These are phyloP conservation scores for Biscogniauxia mediterranea DNA, from an alignment of 2,329 filamentous ascomycete species.

Conservation along the genomic window DNA sequence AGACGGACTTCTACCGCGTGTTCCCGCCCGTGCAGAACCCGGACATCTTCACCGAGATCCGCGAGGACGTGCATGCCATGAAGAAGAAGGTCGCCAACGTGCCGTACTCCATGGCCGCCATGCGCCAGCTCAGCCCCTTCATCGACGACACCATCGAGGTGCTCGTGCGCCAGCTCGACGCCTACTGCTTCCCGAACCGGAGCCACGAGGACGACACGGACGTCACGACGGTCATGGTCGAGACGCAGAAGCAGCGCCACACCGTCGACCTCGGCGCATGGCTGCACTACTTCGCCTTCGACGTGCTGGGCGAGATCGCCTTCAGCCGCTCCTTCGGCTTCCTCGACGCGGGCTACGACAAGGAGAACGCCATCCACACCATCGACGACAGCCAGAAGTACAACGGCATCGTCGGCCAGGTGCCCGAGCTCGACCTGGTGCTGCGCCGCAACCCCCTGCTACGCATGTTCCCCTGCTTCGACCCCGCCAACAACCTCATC, in stretches of 20 bases:
- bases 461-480: conserved; percentile 38
- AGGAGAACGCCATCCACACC: conserved; percentile 50
- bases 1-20: conserved; percentile 52
- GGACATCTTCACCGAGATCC: conserved; percentile 56
- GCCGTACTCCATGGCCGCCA: conserved; percentile 52
- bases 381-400: conserved; percentile 53
- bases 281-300: conserved; percentile 45
- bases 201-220: conserved; percentile 15
- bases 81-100: conserved; percentile 54
- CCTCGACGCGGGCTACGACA: conserved; percentile 47
- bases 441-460: conserved; percentile 50
- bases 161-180: conserved; percentile 42
- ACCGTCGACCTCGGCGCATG: conserved; percentile 47
- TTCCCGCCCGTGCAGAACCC: conserved; percentile 57
- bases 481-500: conserved; percentile 45
- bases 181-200: conserved; percentile 32
- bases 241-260: conserved; percentile 7
- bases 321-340: conserved; percentile 54
- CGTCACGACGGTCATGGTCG: conserved; percentile 1
- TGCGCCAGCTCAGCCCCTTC: conserved; percentile 50
- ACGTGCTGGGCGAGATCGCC: conserved; percentile 51
- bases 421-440: conserved; percentile 48
- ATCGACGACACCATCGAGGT: conserved; percentile 51
- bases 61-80: conserved; percentile 52
- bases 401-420: conserved; percentile 51